Evolutionary conservation across 2,329 filamentous ascomycete genomes (phyloP).

Genomic region (Thermothelomyces thermophilus): DNA sequence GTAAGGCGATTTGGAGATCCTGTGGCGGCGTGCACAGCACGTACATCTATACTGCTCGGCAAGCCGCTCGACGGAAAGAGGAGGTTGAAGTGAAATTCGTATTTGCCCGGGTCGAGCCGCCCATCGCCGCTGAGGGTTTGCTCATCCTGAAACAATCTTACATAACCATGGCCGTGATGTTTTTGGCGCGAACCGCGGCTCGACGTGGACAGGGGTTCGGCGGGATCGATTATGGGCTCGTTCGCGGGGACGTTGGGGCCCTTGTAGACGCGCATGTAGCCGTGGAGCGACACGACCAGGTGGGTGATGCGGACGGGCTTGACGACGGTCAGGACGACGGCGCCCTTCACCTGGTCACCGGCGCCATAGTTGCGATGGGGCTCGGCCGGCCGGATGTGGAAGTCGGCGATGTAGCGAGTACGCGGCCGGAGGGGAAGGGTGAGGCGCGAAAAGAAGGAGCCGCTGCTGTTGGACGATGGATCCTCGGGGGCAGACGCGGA

Average conservation of each 20-base stretch:
- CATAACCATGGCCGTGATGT: constrained; percentile 70
- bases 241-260: constrained; percentile 53
- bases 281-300: constrained; percentile 69
- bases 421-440: constrained; percentile 45
- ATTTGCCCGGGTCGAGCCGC: constrained; percentile 64
- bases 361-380: constrained; percentile 70
- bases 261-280: constrained; percentile 74
- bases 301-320: constrained; percentile 75
- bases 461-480: constrained; percentile 19
- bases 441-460: constrained; percentile 48
- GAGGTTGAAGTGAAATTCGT: constrained; percentile 60
- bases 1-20: not conserved
- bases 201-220: constrained; percentile 34
- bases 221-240: constrained; percentile 37
- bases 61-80: constrained; percentile 37
- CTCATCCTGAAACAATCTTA: constrained; percentile 78
- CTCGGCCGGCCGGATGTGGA: constrained; percentile 69
- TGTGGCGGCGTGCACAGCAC: constrained; percentile 30
- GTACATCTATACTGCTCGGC: constrained; percentile 91
- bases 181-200: constrained; percentile 35
- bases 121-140: constrained; percentile 73
- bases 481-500: constrained; percentile 14
- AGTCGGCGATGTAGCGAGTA: constrained; percentile 64
- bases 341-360: constrained; percentile 67
- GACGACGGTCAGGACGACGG: constrained; percentile 64